Conservation (phyloP, 306 rosid genomes). For the Pachyrhizus erosus region DNA sequence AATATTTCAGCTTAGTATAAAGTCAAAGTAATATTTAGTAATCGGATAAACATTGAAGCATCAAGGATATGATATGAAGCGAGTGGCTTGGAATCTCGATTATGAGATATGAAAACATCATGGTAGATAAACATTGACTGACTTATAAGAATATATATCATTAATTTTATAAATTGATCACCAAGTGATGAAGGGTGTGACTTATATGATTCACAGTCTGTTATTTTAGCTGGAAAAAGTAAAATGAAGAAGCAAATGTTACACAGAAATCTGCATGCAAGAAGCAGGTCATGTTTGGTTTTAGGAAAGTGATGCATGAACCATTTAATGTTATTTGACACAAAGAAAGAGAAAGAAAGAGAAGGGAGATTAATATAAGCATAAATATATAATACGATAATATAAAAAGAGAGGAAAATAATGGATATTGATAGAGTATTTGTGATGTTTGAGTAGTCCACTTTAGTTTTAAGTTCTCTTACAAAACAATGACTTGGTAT, state of each 20-base stretch:
- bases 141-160: background rate
- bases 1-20: background rate
- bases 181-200: background rate
- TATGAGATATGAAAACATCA: constrained; percentile 3
- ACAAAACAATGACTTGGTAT: background rate
- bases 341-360: background rate
- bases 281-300: constrained; percentile 1
- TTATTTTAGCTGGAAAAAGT: background rate
- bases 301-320: constrained; percentile 1
- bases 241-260: background rate
- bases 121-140: constrained; percentile 32
- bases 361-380: background rate
- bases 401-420: background rate
- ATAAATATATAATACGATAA: no score
- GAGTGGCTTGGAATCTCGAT: constrained; percentile 18
- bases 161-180: background rate
- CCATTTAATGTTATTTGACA: background rate
- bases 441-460: background rate
- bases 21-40: constrained; percentile 20
- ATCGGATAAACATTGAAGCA: no score
- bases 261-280: constrained; percentile 9
- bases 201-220: constrained; percentile 3
- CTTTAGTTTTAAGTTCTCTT: background rate
- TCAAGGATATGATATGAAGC: constrained; percentile 14
- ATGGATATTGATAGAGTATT: background rate